Conservation (phyloP, 139 green algal genomes). For the Micractinium conductrix region DNA sequence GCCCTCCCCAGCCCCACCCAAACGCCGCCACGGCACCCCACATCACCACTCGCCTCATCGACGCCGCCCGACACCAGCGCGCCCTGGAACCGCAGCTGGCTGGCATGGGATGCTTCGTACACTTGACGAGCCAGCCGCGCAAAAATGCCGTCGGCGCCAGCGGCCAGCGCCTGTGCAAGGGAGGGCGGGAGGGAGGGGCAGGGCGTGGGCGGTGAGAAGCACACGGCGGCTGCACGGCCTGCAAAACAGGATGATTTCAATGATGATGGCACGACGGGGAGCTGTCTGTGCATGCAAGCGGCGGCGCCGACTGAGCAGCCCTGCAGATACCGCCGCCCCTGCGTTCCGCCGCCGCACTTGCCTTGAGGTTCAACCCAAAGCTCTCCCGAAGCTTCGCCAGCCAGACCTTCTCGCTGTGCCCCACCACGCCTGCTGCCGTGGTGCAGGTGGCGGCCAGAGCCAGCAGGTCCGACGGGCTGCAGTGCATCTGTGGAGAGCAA, state of each 20-base stretch:
- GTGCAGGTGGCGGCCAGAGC: conserved; percentile 17
- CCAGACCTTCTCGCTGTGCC: conserved; percentile 26
- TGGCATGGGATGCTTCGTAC: not conserved
- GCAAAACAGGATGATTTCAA: too few relatives aligned
- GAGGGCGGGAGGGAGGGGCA: not conserved
- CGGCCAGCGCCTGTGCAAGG: not conserved
- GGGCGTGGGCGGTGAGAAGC: too few relatives aligned
- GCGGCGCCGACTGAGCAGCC: too few relatives aligned
- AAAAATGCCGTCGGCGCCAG: conserved; percentile 16
- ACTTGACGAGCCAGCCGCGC: conserved; percentile 7
- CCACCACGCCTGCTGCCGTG: not conserved
- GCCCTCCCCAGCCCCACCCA: too few relatives aligned
- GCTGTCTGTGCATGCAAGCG: too few relatives aligned
- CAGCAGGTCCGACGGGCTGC: conserved; percentile 13
- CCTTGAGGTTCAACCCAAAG: conserved; percentile 27
- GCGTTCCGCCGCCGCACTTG: not conserved
- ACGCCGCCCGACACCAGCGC: conserved; percentile 23
- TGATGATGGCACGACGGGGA: too few relatives aligned
- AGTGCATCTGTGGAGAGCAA: too few relatives aligned
- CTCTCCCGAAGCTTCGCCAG: conserved; percentile 26
- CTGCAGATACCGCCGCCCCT: not conserved
- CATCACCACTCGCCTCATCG: conserved; percentile 28
- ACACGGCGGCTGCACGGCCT: too few relatives aligned
- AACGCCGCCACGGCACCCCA: too few relatives aligned
- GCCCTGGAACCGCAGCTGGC: conserved; percentile 30